phyloP scores from a whole-genome alignment of 768 basidiomycete genomes.

The Kwoniella heveanensis region DNA sequence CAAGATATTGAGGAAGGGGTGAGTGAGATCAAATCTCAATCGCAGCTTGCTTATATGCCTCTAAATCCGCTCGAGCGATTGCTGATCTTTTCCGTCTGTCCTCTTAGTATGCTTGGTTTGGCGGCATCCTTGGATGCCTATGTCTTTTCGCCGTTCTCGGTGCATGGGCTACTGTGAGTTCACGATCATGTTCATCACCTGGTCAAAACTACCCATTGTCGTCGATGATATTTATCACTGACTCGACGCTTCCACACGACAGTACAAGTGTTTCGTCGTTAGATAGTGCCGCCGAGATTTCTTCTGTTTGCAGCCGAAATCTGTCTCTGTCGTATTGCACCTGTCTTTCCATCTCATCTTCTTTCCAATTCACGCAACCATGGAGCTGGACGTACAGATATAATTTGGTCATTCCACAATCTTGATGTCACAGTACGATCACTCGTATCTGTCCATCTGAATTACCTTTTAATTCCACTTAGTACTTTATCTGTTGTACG shows the following conservation, averaged over 20 bases:
- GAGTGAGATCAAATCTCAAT: slow-evolving; percentile 22
- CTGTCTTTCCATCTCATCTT: too few relatives aligned
- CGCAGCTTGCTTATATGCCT: slow-evolving; percentile 12
- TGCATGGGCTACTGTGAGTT: slow-evolving; percentile 54
- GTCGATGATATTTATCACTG: background rate
- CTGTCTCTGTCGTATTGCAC: too few relatives aligned
- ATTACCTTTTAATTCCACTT: too few relatives aligned
- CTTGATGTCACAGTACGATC: too few relatives aligned
- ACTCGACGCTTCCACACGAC: background rate
- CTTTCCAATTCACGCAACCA: too few relatives aligned
- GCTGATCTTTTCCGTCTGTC: background rate
- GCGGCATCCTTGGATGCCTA: slow-evolving; percentile 77
- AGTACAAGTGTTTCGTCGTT: slow-evolving; percentile 29
- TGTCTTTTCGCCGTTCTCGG: slow-evolving; percentile 79
- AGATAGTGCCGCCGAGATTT: slow-evolving; percentile 5
- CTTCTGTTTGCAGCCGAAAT: too few relatives aligned
- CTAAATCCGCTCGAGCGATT: background rate
- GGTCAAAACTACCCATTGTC: background rate
- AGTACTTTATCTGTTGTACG: too few relatives aligned
- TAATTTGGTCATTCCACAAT: too few relatives aligned
- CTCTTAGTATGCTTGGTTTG: slow-evolving; percentile 72
- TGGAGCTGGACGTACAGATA: too few relatives aligned
- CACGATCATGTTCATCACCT: background rate
- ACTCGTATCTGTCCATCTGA: too few relatives aligned
- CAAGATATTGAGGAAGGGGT: slow-evolving; percentile 58